A percentile compares a stretch with the other conserved stretches of the same genome.
These are phyloP conservation scores for Verticillium albo-atrum DNA, from an alignment of 2,329 filamentous ascomycete genomes.

Conservation along the genomic window DNA sequence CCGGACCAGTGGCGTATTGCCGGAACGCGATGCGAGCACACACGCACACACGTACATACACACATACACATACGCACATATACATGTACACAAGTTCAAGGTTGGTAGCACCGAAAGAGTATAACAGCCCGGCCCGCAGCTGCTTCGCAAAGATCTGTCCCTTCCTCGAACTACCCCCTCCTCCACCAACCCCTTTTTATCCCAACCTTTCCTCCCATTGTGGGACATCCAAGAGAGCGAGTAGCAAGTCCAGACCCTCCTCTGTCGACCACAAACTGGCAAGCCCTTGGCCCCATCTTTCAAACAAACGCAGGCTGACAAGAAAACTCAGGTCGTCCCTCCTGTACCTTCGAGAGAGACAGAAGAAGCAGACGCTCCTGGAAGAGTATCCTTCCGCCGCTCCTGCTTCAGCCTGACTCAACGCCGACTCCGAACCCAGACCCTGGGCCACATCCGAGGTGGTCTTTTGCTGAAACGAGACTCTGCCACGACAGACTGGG, in stretches of 20 bases:
- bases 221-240: background rate
- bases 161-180: background rate
- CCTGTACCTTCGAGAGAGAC: background rate
- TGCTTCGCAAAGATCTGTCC: background rate
- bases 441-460: background rate
- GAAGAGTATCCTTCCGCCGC: background rate
- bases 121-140: background rate
- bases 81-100: background rate
- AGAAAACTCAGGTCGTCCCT: conserved; percentile 2
- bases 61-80: no score
- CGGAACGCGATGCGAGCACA: no score
- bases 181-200: background rate
- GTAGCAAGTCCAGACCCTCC: background rate
- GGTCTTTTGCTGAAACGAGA: conserved; percentile 6
- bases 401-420: background rate
- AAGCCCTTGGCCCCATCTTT: conserved; percentile 2
- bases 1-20: background rate
- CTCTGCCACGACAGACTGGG: conserved; percentile 6
- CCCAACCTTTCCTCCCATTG: background rate
- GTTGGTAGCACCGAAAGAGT: background rate
- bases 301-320: conserved; percentile 10
- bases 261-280: background rate
- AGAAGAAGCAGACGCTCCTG: background rate
- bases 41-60: background rate
- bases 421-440: background rate